Evolutionary conservation across 768 basidiomycete species (phyloP).

Genomic region (Coprinellus aureogranulatus): DNA sequence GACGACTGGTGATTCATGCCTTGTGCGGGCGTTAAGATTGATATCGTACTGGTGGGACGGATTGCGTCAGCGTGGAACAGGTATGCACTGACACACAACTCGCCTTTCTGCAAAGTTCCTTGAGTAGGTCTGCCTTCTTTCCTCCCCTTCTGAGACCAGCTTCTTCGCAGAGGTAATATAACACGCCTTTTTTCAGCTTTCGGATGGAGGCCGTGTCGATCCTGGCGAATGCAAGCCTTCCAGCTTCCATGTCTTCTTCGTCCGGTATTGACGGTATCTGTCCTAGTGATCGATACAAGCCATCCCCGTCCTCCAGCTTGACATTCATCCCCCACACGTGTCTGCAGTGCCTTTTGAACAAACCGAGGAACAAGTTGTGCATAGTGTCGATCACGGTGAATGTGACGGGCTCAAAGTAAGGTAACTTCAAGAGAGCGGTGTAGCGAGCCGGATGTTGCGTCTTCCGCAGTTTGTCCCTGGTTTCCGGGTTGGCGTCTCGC

Average conservation of each 20-base stretch:
- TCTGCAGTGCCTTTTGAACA: background rate
- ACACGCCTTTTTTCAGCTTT: constrained; percentile 30
- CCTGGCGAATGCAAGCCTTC: constrained; percentile 50
- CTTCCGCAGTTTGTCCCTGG: constrained; percentile 4
- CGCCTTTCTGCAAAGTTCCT: constrained; percentile 9
- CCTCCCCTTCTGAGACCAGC: background rate
- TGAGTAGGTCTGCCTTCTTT: background rate
- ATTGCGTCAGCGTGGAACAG: too few relatives aligned
- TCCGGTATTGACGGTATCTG: constrained; percentile 24
- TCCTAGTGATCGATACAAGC: constrained; percentile 21
- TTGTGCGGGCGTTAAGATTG: too few relatives aligned
- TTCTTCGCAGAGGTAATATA: too few relatives aligned
- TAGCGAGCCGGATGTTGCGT: constrained; percentile 16
- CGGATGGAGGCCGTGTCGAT: constrained; percentile 45
- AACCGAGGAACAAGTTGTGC: constrained; percentile 23
- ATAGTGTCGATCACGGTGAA: constrained; percentile 26
- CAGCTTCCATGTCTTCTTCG: constrained; percentile 41
- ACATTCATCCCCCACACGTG: constrained; percentile 19
- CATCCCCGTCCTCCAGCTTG: constrained; percentile 15
- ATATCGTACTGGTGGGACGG: too few relatives aligned
- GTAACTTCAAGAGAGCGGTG: constrained; percentile 18
- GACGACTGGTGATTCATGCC: too few relatives aligned
- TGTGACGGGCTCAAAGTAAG: constrained; percentile 29
- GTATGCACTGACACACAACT: too few relatives aligned
- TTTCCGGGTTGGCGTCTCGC: constrained; percentile 3